Evolutionary conservation across 2,329 filamentous ascomycete genomes (phyloP), one percentile per base, ranked within the genome.

Genomic region (Stemphylium vesicarium): DNA sequence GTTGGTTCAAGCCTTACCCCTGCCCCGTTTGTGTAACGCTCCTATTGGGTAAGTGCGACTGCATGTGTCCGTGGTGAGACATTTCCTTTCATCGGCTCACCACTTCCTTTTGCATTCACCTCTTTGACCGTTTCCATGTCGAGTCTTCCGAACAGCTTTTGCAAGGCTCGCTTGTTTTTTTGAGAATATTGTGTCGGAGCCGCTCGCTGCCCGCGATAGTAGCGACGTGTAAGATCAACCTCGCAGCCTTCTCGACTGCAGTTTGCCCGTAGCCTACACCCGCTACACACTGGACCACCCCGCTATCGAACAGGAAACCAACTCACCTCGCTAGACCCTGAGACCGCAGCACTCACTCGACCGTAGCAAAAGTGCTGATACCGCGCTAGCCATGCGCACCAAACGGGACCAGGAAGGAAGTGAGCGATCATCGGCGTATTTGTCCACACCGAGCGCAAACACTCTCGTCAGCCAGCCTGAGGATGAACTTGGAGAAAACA

Each of bases 301-400:
- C 22, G 12, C 39, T 31, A 10, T 9, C 24, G 24, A 9, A 26
- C 4, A 6, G 4, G 24, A 26, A 26, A 26, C 8, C 6, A 8
- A 26, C 24, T 16, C 32, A 26, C 7, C 13, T 50, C 11, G 50
- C 20, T 20, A 4, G 20, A 20, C 47, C 22, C 22, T 49, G 42
- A 36, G 16, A 16, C 24, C 57, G 13, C 48, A 7, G 35, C 46
- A 11, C 52, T 44, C 16, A 48, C 31, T 33, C 40, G 37, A 29
- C 9, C 32, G 24, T 12, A 52, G 60, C 24, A 43, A 38, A 4
- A 57, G 58, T 8, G 45, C 40, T 7, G 54, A 60, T 4, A 37
- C 51, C 32, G 48, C 44, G 26, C 22, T 48, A 22, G 58, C 56
- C 15, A 33, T 59, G n/a, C 29, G 56, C 36, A 40, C 52, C 9